A percentile compares a stretch with the other conserved stretches of the same genome.
These are phyloP conservation scores for Medicago ruthenica DNA, from an alignment of 306 rosid species.

Conservation along the genomic window DNA sequence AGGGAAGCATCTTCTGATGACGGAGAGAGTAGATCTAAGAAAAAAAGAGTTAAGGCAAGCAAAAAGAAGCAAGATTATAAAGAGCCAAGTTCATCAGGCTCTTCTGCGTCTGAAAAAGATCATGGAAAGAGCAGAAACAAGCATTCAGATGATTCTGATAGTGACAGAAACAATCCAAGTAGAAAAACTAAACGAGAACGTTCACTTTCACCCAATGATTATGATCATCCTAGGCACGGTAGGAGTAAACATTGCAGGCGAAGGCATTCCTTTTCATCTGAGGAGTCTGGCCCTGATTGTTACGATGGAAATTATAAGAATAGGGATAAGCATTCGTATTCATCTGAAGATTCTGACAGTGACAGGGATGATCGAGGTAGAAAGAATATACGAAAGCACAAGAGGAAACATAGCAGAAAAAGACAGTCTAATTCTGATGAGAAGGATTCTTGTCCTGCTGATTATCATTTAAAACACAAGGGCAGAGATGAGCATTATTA, in stretches of 20 bases:
- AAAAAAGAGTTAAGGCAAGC: conserved; percentile 49
- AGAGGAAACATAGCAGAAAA: conserved; percentile 42
- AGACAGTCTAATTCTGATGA: conserved; percentile 36
- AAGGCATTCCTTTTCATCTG: conserved; percentile 42
- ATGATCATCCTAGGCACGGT: conserved; percentile 37
- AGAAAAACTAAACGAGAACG: conserved; percentile 47
- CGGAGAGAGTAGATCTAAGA: conserved; percentile 53
- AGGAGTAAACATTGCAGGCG: conserved; percentile 46
- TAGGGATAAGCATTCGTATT: conserved; percentile 40
- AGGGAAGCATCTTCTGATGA: conserved; percentile 54
- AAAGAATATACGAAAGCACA: conserved; percentile 47
- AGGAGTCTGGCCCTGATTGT: conserved; percentile 34
- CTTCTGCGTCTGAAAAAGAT: conserved; percentile 49
- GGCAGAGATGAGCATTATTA: conserved; percentile 34
- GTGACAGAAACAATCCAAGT: conserved; percentile 45
- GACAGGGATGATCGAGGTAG: conserved; percentile 48
- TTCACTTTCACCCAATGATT: conserved; percentile 40
- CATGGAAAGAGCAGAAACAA: conserved; percentile 48
- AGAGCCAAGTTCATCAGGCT: conserved; percentile 61
- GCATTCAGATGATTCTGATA: conserved; percentile 53
- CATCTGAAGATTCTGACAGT: conserved; percentile 56
- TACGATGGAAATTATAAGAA: conserved; percentile 40
- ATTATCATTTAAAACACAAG: conserved; percentile 32
- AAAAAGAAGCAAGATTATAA: conserved; percentile 55
- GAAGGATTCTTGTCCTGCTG: conserved; percentile 47